phyloP scores from a whole-genome alignment of 1,284 basidiomycete species.

The Cutaneotrichosporon sp. region DNA sequence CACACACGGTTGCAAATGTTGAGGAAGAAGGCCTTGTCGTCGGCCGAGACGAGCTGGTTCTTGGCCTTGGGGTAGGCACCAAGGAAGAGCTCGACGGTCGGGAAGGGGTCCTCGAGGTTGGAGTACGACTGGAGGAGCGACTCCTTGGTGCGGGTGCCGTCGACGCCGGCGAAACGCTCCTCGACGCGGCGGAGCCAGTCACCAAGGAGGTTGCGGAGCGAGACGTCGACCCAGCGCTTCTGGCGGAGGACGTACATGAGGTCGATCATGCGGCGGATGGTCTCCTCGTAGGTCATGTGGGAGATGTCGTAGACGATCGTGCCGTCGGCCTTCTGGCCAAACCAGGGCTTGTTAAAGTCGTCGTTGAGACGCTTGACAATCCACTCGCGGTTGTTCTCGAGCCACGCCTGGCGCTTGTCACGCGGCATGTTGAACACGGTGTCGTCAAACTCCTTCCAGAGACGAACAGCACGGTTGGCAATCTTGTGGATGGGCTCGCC shows the following conservation, averaged over 20 bases:
- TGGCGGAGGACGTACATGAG: slow-evolving; percentile 91
- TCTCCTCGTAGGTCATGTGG: slow-evolving; percentile 99
- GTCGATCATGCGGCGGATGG: slow-evolving; percentile 80
- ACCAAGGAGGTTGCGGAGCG: slow-evolving; percentile 89
- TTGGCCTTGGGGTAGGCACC: slow-evolving; percentile 72
- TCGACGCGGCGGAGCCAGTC: slow-evolving; percentile 96
- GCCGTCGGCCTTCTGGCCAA: slow-evolving; percentile 88
- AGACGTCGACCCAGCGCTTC: slow-evolving; percentile 87
- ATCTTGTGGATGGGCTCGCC: slow-evolving; percentile 99
- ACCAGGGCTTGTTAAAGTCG: slow-evolving; percentile 97
- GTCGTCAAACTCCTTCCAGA: slow-evolving; percentile 98
- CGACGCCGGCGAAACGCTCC: slow-evolving; percentile 93
- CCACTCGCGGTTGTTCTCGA: slow-evolving; percentile 78
- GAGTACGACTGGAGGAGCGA: slow-evolving; percentile 86
- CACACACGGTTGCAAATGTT: slow-evolving; percentile 89
- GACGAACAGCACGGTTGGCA: slow-evolving; percentile 88
- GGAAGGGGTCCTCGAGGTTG: slow-evolving; percentile 72
- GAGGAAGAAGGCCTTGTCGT: slow-evolving; percentile 93
- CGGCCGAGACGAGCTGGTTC: slow-evolving; percentile 82
- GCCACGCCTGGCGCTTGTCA: slow-evolving; percentile 88
- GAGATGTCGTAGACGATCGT: slow-evolving; percentile 75
- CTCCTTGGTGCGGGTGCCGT: slow-evolving; percentile 66
- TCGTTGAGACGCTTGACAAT: slow-evolving; percentile 88
- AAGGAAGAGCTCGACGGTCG: slow-evolving; percentile 80
- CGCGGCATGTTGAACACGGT: slow-evolving; percentile 90